Evolutionary conservation across 805 yeast genomes (phyloP), one percentile per base, ranked within the genome.

Genomic region (Crinitomyces ghanaensis): DNA sequence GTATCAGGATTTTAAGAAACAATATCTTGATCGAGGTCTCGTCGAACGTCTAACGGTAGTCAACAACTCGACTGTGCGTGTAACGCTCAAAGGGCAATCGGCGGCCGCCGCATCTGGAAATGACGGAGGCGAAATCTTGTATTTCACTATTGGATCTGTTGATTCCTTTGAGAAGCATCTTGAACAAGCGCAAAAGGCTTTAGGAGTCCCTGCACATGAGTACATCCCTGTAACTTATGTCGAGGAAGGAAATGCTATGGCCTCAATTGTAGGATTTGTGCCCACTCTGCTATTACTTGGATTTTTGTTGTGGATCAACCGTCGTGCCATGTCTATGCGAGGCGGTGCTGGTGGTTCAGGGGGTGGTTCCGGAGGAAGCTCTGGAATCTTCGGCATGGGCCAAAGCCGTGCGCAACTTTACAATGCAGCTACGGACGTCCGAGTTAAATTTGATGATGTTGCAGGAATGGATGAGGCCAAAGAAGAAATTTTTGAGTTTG

Each of bases 401-500:
- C 80, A 81, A 53, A 72, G 82, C 12, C 77, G 72, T 44, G 91
- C 91, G 24, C 81, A 80, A 55, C 62, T 74, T 39, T 84, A 79
- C 62, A 81, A 84, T 57, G 82, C 80, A 46, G 88, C 80, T 46
- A 75, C 79, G 4, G 85, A 81, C 41, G 80, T 85, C 39, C 80
- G 80, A 49, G 74, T 82, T 31, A 75, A 72, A 43, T 85, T 86
- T 53, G 75, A 73, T 41, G 95, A 86, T 52, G 95, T 85, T 34
- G 96, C 96, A 1, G 96, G 96, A 17, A 79, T 88, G 65, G 83
- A 82, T 46, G 96, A 85, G 57, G 91, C 95, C 13, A 85, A 85
- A 52, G 88, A 78, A 52, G 96, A 85, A 60, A 84, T 85, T 44
- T 81, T 84, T 93, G 96, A 85, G 59, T 85, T 85, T 63, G 96